phyloP scores from a whole-genome alignment of 208 protist species.

The Phytomonas sp. region DNA sequence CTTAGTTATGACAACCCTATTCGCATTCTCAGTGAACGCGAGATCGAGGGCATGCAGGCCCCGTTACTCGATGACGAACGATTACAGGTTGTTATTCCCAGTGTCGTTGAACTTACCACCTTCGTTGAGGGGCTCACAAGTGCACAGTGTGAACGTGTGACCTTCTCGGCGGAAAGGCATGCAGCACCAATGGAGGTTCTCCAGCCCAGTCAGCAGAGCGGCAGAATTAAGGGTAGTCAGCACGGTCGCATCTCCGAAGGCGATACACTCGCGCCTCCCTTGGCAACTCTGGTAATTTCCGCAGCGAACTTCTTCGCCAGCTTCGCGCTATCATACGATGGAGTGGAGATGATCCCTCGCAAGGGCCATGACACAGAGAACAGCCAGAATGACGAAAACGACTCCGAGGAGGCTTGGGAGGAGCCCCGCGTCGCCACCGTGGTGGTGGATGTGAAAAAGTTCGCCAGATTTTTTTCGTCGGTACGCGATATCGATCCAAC shows the following conservation, averaged over 20 bases:
- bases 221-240: neutral
- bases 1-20: constrained; percentile 75
- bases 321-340: constrained; percentile 61
- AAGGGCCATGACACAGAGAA: neutral
- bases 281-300: constrained; percentile 21
- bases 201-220: neutral
- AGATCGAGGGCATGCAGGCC: constrained; percentile 39
- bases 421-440: constrained; percentile 20
- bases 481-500: constrained; percentile 48
- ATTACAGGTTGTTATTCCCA: constrained; percentile 45
- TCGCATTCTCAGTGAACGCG: constrained; percentile 46
- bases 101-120: constrained; percentile 50
- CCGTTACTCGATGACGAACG: constrained; percentile 38
- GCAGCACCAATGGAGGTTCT: neutral
- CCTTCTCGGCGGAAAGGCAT: constrained; percentile 29
- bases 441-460: constrained; percentile 48
- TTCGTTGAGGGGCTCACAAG: constrained; percentile 71
- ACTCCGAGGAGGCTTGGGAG: constrained; percentile 9
- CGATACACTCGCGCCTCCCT: neutral
- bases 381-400: constrained; percentile 3
- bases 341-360: constrained; percentile 22
- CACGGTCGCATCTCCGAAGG: neutral
- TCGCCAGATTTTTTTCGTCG: constrained; percentile 63
- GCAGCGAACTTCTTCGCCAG: constrained; percentile 48
- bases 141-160: constrained; percentile 51